Conservation (phyloP, 2,329 filamentous ascomycete species). For the Fusarium continuum region DNA sequence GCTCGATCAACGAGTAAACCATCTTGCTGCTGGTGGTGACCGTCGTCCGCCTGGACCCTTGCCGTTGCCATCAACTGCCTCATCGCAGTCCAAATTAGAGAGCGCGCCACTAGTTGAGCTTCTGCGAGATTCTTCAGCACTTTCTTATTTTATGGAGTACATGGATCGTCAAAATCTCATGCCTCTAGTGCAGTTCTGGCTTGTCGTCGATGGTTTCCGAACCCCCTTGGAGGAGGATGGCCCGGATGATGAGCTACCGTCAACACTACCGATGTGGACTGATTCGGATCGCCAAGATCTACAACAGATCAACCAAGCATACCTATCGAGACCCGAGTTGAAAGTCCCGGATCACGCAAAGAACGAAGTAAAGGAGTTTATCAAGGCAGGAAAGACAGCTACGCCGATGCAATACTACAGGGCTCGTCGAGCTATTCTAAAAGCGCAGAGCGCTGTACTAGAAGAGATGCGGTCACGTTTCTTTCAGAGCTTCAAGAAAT, state of each 20-base stretch:
- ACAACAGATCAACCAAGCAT: slow-evolving; percentile 89
- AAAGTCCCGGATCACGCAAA: slow-evolving; percentile 77
- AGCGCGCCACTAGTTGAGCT: slow-evolving; percentile 83
- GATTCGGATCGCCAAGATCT: slow-evolving; percentile 87
- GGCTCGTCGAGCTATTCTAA: slow-evolving; percentile 82
- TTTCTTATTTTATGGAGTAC: slow-evolving; percentile 99
- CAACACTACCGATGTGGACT: slow-evolving; percentile 75
- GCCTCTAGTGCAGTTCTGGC: slow-evolving; percentile 95
- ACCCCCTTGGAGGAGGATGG: slow-evolving; percentile 89
- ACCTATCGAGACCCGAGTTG: slow-evolving; percentile 83
- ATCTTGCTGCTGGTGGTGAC: slow-evolving; percentile 75
- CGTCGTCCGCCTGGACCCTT: slow-evolving; percentile 47
- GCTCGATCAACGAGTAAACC: slow-evolving; percentile 87
- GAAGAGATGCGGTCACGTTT: slow-evolving; percentile 84
- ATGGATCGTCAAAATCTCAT: slow-evolving; percentile 93
- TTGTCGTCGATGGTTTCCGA: slow-evolving; percentile 95
- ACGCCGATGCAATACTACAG: slow-evolving; percentile 83
- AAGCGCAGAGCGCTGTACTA: slow-evolving; percentile 82
- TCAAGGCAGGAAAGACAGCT: slow-evolving; percentile 79
- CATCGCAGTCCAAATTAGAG: slow-evolving; percentile 70
- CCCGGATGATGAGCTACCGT: slow-evolving; percentile 67
- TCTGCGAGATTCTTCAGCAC: slow-evolving; percentile 86
- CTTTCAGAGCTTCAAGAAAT: slow-evolving; percentile 87
- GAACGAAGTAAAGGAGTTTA: slow-evolving; percentile 76
- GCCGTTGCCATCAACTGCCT: slow-evolving; percentile 37